These are phyloP conservation scores for Blastobotrys chiropterorum DNA, from an alignment of 805 yeast genomes.

Conservation along the genomic window DNA sequence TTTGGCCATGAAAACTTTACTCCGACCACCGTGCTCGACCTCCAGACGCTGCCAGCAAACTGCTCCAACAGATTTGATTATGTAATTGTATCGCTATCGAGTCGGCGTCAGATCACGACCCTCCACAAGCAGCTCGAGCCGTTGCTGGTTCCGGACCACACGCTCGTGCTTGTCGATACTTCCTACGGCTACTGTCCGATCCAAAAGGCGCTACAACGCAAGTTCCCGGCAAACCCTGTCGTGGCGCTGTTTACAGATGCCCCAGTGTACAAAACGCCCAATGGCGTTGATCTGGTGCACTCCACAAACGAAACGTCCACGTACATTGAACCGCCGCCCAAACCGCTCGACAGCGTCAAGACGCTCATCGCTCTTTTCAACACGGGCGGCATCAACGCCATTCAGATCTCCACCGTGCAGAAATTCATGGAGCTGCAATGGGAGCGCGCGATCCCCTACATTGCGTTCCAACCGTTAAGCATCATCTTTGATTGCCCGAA, in stretches of 20 bases:
- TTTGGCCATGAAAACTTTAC: constrained; percentile 4
- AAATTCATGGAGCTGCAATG: constrained; percentile 48
- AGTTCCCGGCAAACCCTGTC: constrained; percentile 17
- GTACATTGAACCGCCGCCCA: not conserved
- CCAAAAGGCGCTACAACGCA: constrained; percentile 10
- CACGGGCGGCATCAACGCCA: constrained; percentile 19
- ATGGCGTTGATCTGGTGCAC: constrained; percentile 3
- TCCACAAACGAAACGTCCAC: constrained; percentile 2
- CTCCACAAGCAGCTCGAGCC: constrained; percentile 10
- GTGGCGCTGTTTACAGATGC: constrained; percentile 13
- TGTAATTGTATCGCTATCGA: constrained; percentile 10
- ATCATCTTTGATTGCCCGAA: constrained; percentile 65
- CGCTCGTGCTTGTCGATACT: constrained; percentile 18
- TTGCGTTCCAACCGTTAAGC: constrained; percentile 72
- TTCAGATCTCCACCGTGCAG: constrained; percentile 1
- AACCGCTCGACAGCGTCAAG: not conserved
- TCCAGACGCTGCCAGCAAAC: not conserved
- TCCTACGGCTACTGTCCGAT: constrained; percentile 13
- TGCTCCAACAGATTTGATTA: constrained; percentile 6
- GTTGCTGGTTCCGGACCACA: constrained; percentile 15
- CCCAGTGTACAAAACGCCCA: constrained; percentile 10
- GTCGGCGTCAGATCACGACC: constrained; percentile 5
- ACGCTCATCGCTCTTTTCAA: constrained; percentile 16
- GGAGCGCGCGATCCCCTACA: constrained; percentile 74
- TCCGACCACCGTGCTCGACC: not conserved